Conservation (phyloP, 1,284 basidiomycete genomes). For the Kalmanozyma brasiliensis region DNA sequence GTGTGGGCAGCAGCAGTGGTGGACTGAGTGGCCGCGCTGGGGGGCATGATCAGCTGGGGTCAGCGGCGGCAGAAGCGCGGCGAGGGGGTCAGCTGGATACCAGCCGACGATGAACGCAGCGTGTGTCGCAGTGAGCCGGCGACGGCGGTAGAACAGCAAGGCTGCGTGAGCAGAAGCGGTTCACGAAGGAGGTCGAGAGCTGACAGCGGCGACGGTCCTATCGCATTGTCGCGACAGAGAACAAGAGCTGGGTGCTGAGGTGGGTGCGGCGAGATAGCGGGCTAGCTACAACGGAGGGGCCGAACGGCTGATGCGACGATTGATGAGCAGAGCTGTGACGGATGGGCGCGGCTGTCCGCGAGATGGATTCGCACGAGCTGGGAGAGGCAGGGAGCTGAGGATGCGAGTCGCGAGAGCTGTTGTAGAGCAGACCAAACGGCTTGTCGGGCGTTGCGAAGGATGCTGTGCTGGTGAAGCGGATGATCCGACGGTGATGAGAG, state of each 20-base stretch:
- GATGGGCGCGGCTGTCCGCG: too few relatives aligned
- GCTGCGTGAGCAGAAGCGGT: not conserved
- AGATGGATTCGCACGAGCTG: not conserved
- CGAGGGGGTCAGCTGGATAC: constrained; percentile 17
- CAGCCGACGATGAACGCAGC: constrained; percentile 18
- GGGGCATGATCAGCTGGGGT: constrained; percentile 37
- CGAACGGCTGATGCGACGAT: not conserved
- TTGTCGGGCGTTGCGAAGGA: too few relatives aligned
- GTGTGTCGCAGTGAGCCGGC: constrained; percentile 17
- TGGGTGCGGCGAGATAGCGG: not conserved
- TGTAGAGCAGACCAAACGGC: too few relatives aligned
- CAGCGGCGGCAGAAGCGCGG: constrained; percentile 39
- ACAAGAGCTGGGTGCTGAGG: constrained; percentile 3
- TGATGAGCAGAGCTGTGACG: too few relatives aligned
- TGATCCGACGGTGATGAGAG: too few relatives aligned
- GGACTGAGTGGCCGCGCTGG: constrained; percentile 27
- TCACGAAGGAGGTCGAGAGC: not conserved
- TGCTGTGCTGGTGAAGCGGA: too few relatives aligned
- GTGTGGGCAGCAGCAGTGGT: constrained; percentile 32
- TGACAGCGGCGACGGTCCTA: constrained; percentile 5
- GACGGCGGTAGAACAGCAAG: constrained; percentile 6
- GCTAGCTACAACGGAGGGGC: not conserved
- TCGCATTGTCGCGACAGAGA: constrained; percentile 24
- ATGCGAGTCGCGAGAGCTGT: too few relatives aligned
- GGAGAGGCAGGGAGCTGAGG: too few relatives aligned